Percentiles rank a stretch among this genome's conserved stretches.
These are phyloP conservation scores for Thielaviopsis populi DNA, from an alignment of 2,329 filamentous ascomycete species.

Conservation along the genomic window DNA sequence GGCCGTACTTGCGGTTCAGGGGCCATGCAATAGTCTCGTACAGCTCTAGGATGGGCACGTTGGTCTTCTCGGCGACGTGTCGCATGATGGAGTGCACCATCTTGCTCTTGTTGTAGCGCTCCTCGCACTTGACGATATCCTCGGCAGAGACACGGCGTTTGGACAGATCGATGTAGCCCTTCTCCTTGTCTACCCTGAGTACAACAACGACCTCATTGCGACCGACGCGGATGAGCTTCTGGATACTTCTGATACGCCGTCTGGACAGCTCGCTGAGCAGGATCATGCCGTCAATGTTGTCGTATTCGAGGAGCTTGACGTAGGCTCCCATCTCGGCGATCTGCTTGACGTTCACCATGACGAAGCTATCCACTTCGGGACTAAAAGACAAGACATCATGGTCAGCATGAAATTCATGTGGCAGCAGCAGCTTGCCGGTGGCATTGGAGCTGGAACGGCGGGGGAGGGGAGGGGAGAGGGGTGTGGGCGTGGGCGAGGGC, in stretches of 20 bases:
- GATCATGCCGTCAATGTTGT: constrained; percentile 99
- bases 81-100: constrained; percentile 98
- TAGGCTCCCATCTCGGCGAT: constrained; percentile 99
- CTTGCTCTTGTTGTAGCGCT: constrained; percentile 99
- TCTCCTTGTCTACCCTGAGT: constrained; percentile 97
- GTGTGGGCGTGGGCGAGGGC: too few relatives aligned
- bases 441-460: too few relatives aligned
- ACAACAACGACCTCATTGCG: constrained; percentile 98
- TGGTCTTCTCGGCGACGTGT: constrained; percentile 94
- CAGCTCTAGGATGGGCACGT: constrained; percentile 80
- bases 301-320: constrained; percentile 97
- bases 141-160: constrained; percentile 96
- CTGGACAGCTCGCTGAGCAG: constrained; percentile 92
- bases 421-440: neutral
- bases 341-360: constrained; percentile 99
- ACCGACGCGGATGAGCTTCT: constrained; percentile 96
- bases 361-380: constrained; percentile 97
- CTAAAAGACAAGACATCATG: constrained; percentile 12
- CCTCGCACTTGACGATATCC: constrained; percentile 96
- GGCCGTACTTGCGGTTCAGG: constrained; percentile 91
- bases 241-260: constrained; percentile 95
- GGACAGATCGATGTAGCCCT: constrained; percentile 97
- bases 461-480: neutral
- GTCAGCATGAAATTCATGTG: constrained; percentile 8
- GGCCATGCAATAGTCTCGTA: constrained; percentile 96